Evolutionary conservation across 108 stramenopile genomes (phyloP).

Genomic region (Fistulifera solaris): DNA sequence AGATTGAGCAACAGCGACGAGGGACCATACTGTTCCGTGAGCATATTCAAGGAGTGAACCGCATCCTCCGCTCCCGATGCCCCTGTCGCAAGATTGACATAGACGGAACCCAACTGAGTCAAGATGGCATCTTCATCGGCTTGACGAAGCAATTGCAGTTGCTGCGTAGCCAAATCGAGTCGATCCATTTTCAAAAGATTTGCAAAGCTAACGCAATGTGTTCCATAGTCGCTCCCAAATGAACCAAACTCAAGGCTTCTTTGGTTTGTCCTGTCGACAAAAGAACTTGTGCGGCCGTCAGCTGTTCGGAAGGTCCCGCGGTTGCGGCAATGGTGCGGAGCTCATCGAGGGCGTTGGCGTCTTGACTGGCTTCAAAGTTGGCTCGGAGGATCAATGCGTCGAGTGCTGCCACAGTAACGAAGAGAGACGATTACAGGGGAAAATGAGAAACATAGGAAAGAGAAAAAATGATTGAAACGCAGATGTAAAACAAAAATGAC

Average conservation of each 20-base stretch:
- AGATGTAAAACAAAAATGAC: background rate
- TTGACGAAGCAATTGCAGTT: slow-evolving; percentile 55
- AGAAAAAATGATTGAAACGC: too few species aligned
- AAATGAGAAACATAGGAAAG: too few species aligned
- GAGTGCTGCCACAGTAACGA: slow-evolving; percentile 17
- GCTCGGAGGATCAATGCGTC: slow-evolving; percentile 50
- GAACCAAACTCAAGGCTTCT: slow-evolving; percentile 88
- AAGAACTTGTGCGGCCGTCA: slow-evolving; percentile 85
- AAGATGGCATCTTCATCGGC: slow-evolving; percentile 94
- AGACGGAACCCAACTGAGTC: slow-evolving; percentile 81
- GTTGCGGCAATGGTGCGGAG: too few species aligned
- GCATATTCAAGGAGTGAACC: slow-evolving; percentile 70
- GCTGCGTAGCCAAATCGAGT: slow-evolving; percentile 77
- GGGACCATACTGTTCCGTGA: slow-evolving; percentile 93
- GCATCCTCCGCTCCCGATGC: slow-evolving; percentile 77
- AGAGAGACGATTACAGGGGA: too few species aligned
- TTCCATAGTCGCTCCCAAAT: slow-evolving; percentile 80
- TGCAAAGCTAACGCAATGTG: slow-evolving; percentile 75
- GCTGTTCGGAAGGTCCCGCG: slow-evolving; percentile 41
- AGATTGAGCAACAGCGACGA: slow-evolving; percentile 84
- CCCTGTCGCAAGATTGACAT: slow-evolving; percentile 79
- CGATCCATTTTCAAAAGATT: slow-evolving; percentile 93
- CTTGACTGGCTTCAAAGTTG: slow-evolving; percentile 32
- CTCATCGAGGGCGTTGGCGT: too few species aligned
- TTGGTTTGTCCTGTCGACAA: slow-evolving; percentile 67